Base-by-base conservation (phyloP, 441 rosid genomes). In the Sinapis alba region DNA sequence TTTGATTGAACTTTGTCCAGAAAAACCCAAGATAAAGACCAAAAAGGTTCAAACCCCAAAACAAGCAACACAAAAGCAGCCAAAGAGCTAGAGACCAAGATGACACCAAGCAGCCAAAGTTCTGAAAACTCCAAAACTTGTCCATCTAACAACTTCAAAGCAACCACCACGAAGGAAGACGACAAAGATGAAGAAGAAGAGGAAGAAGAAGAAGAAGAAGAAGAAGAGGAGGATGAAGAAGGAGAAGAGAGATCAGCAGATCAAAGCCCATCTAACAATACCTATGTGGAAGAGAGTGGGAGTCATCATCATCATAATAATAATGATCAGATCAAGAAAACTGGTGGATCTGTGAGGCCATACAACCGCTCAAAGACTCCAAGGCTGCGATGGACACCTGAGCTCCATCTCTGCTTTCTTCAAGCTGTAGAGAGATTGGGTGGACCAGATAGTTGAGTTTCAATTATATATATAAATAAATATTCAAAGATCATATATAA, bases 361-460 rank as follows among this genome's bases (percentile, higher is more conserved):
- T 94, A 94, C 73, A 79, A 81, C 50, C 89, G 99, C 12, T 94
- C 97, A 7, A 92, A 86, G 91, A 80, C 83, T 77, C 94, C 97
- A 0, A 84, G 99, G 80, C 89, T 94, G 18, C 81, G 97, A 66
- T 94, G 99, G 99, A 89, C 99, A 30, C 96, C 94, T 6, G 99
- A 92, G 83, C 99, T 94, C 68, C 99, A 94, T 85, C 87, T 89
- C 63, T 83, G 93, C 84, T 94, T 94, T 83, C 81, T 87, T 82
- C 93, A 86, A 78, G 97, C 99, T 6, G 90, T 94, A 43, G 92
- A 94, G 81, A 87, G 90, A 70, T 80, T 94, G 38, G 99, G 99
- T 73, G 83, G 83, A 30, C 83, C 73, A 76, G 83, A 80, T 71
- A 80, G 83, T 80, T 78, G 51, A 72, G 79, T 73, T 69, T 78